phyloP scores from a whole-genome alignment of 2,329 filamentous ascomycete species.

The Aspergillus cejpii region DNA sequence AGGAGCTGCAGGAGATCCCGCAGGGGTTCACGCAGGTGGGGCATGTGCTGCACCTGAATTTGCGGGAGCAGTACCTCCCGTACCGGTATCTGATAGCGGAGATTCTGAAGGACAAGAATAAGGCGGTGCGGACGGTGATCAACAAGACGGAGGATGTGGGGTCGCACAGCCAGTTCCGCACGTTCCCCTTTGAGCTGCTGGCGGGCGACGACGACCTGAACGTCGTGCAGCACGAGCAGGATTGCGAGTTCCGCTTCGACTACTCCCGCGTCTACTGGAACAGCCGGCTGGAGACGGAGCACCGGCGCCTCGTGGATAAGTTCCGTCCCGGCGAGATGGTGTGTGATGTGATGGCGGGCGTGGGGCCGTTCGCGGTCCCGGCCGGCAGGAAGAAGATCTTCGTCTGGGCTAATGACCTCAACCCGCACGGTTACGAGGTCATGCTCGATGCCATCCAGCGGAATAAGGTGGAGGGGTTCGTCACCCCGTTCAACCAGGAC shows the following conservation, averaged over 20 bases:
- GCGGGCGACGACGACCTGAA: conserved; percentile 74
- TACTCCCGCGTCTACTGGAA: conserved; percentile 99
- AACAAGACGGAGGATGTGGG: conserved; percentile 92
- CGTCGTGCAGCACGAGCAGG: conserved; percentile 73
- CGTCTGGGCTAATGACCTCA: conserved; percentile 95
- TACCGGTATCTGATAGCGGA: conserved; percentile 83
- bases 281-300: conserved; percentile 80
- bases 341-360: conserved; percentile 94
- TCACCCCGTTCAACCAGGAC: conserved; percentile 73
- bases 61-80: conserved; percentile 71
- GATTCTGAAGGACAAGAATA: conserved; percentile 85
- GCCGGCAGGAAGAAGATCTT: conserved; percentile 85
- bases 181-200: conserved; percentile 87
- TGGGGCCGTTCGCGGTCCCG: conserved; percentile 89
- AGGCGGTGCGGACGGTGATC: conserved; percentile 75
- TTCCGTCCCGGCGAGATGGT: conserved; percentile 84
- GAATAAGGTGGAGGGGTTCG: conserved; percentile 75
- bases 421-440: conserved; percentile 74
- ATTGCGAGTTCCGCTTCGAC: conserved; percentile 85
- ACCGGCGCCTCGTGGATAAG: conserved; percentile 66
- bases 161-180: conserved; percentile 75
- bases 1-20: conserved; percentile 72
- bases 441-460: conserved; percentile 62
- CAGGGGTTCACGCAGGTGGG: conserved; percentile 82
- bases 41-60: conserved; percentile 86